Base-by-base conservation (phyloP, 106 monocot species). In the Acanthochlamys bracteata region DNA sequence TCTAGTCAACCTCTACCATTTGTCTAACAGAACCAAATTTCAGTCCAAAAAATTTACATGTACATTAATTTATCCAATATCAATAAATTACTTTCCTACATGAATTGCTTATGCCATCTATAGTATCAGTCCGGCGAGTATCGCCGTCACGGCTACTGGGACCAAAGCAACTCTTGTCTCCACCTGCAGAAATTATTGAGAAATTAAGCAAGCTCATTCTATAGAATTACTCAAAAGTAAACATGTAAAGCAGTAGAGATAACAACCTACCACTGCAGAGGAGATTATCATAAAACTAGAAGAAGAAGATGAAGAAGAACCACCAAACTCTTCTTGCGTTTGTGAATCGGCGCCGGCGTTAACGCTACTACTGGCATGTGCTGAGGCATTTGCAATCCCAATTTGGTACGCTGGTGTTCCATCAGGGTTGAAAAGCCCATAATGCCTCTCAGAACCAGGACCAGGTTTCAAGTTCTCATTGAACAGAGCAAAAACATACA, bases 391-490 rank as follows among this genome's bases (percentile, higher is more conserved):
- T 13, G 25, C 25, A 42, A 43, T 42, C 41, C 43, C 22, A 20
- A 63, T 40, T 20, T 43, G 43, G 22, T 63, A 63, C 0, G 63
- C 63, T 20, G 63, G 43, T 0, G 63, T 45, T 11, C 63, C 63
- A 20, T 63, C 63, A 4, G 63, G 63, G 20, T 46, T 63, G 43
- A 63, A 63, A 3, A 63, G 22, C 43, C 63, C 63, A 20, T 63
- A 63, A 20, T 63, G 63, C 20, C 63, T 40, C 43, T 63, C 63
- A 7, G 63, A 63, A 19, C 42, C 20, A n/a, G 63, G 63, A 12
- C 63, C 63, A 22, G 63, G 63, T 42, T 63, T 63, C 43, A 63
- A 21, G 23, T 63, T 46, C 63, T 63, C 63, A 22, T 63, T 63
- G 43, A 63, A 63, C 22, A 63, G 63, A n/a, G 63, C 63, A 23